A percentile compares a stretch with the other conserved stretches of the same genome.
Evolutionary conservation across 306 rosid species (phyloP).

Genomic region (Cucurbita argyrosperma): DNA sequence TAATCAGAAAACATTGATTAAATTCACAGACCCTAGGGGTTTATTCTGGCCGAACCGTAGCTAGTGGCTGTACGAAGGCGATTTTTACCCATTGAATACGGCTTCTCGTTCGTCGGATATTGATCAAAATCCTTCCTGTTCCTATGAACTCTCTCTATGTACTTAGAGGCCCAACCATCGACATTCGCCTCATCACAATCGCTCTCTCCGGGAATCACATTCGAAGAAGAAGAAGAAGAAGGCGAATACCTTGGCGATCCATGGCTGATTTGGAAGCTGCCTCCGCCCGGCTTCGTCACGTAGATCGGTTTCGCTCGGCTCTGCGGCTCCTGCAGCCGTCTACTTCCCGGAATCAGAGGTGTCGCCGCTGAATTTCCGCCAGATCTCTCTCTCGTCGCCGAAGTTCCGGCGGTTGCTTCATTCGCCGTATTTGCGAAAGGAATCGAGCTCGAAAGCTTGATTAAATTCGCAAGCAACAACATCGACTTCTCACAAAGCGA

Average conservation of each 20-base stretch:
- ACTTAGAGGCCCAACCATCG: conserved; percentile 46
- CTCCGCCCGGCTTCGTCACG: conserved; percentile 15
- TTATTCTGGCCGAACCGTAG: not conserved
- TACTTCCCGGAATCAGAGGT: not conserved
- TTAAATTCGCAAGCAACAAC: conserved; percentile 41
- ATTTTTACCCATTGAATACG: not conserved
- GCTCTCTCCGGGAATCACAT: conserved; percentile 23
- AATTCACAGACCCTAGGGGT: not conserved
- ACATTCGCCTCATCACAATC: conserved; percentile 23
- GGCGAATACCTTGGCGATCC: conserved; percentile 1
- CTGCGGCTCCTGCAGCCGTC: conserved; percentile 29
- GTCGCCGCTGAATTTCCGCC: not conserved
- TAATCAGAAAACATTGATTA: not conserved
- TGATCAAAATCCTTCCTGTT: conserved; percentile 19
- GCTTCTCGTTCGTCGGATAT: not conserved
- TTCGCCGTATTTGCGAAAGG: conserved; percentile 18
- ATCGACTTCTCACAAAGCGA: conserved; percentile 60
- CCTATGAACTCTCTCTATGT: conserved; percentile 36
- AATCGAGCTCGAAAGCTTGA: conserved; percentile 39
- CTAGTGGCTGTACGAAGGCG: not conserved
- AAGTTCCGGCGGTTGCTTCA: not conserved
- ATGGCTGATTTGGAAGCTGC: not conserved
- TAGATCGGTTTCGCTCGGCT: conserved; percentile 24
- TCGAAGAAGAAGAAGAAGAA: not conserved
- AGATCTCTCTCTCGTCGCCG: not conserved